Evolutionary conservation across 2,329 filamentous ascomycete genomes (phyloP).

Genomic region (Hypoxylon rubiginosum): DNA sequence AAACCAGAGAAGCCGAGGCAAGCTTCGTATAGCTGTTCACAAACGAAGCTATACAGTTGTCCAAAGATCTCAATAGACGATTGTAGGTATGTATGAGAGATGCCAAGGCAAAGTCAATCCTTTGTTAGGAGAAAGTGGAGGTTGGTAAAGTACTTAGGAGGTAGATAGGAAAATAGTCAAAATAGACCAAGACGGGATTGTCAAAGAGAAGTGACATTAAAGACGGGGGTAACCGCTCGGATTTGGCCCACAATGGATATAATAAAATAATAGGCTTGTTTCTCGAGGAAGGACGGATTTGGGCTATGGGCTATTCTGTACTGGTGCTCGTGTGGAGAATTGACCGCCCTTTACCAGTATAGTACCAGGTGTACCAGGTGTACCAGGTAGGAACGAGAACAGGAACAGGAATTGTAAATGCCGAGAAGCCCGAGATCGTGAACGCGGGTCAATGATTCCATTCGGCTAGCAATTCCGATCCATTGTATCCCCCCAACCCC

Average conservation of each 20-base stretch:
- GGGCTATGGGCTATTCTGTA: too few relatives aligned
- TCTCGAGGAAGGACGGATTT: constrained; percentile 11
- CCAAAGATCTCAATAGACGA: neutral
- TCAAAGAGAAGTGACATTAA: neutral
- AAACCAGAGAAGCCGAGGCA: constrained; percentile 1
- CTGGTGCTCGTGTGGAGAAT: constrained; percentile 30
- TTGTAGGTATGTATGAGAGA: neutral
- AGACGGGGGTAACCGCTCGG: constrained; percentile 8
- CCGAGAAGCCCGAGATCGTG: constrained; percentile 36
- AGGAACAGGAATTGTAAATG: constrained; percentile 29
- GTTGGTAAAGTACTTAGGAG: constrained; percentile 8
- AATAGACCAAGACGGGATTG: constrained; percentile 1
- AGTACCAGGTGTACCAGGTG: too few relatives aligned
- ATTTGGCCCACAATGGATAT: neutral
- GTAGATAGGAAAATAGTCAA: too few relatives aligned
- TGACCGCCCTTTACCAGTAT: too few relatives aligned
- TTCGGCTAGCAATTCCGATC: constrained; percentile 31
- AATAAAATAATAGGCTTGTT: constrained; percentile 12
- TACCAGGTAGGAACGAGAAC: neutral
- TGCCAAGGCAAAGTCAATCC: constrained; percentile 14
- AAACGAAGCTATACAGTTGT: neutral
- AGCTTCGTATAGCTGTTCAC: neutral
- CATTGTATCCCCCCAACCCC: constrained; percentile 20
- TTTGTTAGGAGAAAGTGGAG: constrained; percentile 17
- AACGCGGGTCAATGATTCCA: constrained; percentile 27